Percentiles rank a stretch among this genome's conserved stretches.
Conservation (phyloP, 23 red algal genomes). For the Gracilaria vermiculophylla region DNA sequence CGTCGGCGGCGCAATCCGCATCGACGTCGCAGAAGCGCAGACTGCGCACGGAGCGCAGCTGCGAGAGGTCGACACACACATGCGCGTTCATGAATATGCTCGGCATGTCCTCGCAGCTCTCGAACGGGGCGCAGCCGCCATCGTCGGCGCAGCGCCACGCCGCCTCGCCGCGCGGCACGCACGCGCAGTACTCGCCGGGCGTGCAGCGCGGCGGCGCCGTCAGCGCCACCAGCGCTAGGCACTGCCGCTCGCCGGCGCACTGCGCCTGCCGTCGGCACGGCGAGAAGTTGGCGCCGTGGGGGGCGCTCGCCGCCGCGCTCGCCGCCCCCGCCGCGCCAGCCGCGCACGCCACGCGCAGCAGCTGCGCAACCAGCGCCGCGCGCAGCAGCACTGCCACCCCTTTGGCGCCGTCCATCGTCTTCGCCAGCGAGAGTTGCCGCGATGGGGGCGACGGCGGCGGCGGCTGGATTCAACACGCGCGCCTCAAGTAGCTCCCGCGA, state of each 20-base stretch:
- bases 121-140: not conserved
- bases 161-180: not conserved
- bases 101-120: not conserved
- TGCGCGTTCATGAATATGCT: not conserved
- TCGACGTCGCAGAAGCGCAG: not conserved
- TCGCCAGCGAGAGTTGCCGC: too few relatives aligned
- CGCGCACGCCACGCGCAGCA: too few relatives aligned
- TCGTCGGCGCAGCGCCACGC: not conserved
- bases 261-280: not conserved
- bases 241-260: not conserved
- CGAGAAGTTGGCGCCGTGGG: not conserved
- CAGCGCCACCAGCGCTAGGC: not conserved
- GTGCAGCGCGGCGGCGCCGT: not conserved
- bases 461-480: too few relatives aligned
- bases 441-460: too few relatives aligned
- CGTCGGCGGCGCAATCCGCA: not conserved
- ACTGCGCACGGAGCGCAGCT: not conserved
- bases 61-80: not conserved
- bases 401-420: too few relatives aligned
- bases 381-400: too few relatives aligned
- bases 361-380: too few relatives aligned
- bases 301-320: not conserved
- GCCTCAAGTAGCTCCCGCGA: too few relatives aligned
- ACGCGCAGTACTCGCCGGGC: not conserved
- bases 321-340: too few relatives aligned